Percentiles rank a stretch among this genome's conserved stretches.
Conservation (phyloP, 2,329 filamentous ascomycete species). For the Colletotrichum sp. region DNA sequence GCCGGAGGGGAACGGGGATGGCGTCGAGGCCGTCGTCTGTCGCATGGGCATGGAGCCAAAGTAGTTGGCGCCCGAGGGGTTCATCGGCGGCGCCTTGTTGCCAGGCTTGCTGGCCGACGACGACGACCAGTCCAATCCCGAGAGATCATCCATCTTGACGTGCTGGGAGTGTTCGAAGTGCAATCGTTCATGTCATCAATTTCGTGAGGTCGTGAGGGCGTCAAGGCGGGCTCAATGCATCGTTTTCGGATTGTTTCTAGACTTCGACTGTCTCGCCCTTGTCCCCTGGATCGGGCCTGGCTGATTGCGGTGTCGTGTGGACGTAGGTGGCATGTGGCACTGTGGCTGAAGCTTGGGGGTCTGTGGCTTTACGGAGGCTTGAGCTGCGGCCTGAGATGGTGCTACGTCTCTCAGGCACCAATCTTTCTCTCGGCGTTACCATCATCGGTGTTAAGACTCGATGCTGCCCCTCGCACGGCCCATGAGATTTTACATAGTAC, state of each 20-base stretch:
- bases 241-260: conserved; percentile 12
- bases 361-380: background rate
- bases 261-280: background rate
- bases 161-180: background rate
- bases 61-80: conserved; percentile 43
- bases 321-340: conserved; percentile 15
- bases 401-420: background rate
- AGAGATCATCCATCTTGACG: conserved; percentile 65
- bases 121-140: conserved; percentile 64
- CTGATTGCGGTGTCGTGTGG: conserved; percentile 18
- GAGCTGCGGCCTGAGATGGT: background rate
- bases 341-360: conserved; percentile 12
- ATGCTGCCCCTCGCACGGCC: background rate
- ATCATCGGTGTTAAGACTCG: background rate
- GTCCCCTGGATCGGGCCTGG: conserved; percentile 2
- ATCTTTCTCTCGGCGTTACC: background rate
- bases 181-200: conserved; percentile 17
- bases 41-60: conserved; percentile 60
- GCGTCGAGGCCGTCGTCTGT: conserved; percentile 57
- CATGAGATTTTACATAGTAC: background rate
- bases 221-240: conserved; percentile 16
- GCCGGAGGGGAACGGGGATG: conserved; percentile 60
- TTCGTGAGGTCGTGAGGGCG: conserved; percentile 20
- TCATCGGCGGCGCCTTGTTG: conserved; percentile 49
- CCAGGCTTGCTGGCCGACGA: conserved; percentile 37